Base-by-base conservation (phyloP, 176 grass and related monocot species). In the Tuctoria greenei region DNA sequence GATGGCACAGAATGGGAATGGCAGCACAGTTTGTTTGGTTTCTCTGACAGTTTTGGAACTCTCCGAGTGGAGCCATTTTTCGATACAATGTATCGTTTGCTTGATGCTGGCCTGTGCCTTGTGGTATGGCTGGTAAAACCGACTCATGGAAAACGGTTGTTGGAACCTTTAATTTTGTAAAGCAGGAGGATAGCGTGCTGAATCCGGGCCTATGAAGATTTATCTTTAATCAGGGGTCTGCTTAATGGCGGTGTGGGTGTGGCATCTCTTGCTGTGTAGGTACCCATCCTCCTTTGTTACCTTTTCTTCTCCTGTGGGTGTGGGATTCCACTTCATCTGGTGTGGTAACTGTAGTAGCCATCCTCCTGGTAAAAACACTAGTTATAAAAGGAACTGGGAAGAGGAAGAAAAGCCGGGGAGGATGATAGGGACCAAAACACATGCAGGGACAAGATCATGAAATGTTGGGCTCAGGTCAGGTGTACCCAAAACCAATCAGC, bases 191-290 rank as follows among this genome's bases (percentile, higher is more conserved):
- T 26, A 58, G 23, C 31, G 31, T 31, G 54, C 54, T 57, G 3
- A 10, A 58, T 58, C 17, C 0, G 55, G 46, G 55, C 23, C 55
- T 58, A 11, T 31, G 6, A 34, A 31, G 27, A 61, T 34, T 7
- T 61, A 47, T 17, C 66, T 86, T 86, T 87, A 73, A 49, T 71
- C 51, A 16, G 68, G 61, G 67, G 65, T 77, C 23, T 82, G 67
- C 35, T 50, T 78, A 82, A 71, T 77, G 57, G 4, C 7, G 1
- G 1, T 51, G 40, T 52, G 50, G 8, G 18, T 10, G 2, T 25
- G 14, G 71, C 46, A 76, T 75, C 36, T 75, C 11, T n/a, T 77
- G n/a, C 46, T 71, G 10, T 46, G 43, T 55, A 37, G 64, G 78
- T 64, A 63, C 25, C 31, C 31, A 36, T 39, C 35, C 37, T 55